phyloP scores from a whole-genome alignment of 805 yeast genomes.

The Barnettozyma pratensis region DNA sequence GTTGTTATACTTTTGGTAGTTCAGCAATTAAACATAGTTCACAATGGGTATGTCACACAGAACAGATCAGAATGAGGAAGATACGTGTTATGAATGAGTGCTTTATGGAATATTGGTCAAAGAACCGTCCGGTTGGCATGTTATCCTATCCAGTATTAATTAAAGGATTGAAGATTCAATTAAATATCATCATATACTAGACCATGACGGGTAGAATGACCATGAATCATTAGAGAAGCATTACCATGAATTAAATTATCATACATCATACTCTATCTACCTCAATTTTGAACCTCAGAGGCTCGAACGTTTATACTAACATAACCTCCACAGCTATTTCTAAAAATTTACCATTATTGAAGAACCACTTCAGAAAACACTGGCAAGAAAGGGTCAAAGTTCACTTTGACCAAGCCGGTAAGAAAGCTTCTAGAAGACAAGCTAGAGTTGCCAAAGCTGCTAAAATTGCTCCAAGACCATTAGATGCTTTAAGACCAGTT shows the following conservation, averaged over 20 bases:
- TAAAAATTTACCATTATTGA: constrained; percentile 97
- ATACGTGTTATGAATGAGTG: background rate
- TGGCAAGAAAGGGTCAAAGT: constrained; percentile 99
- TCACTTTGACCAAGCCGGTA: constrained; percentile 99
- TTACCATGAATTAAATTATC: too few relatives aligned
- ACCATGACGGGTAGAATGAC: too few relatives aligned
- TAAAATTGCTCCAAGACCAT: constrained; percentile 94
- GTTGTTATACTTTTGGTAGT: constrained; percentile 1
- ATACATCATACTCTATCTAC: too few relatives aligned
- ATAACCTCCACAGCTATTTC: constrained; percentile 69
- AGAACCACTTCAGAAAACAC: constrained; percentile 99
- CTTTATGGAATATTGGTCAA: too few relatives aligned
- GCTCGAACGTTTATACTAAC: constrained; percentile 23
- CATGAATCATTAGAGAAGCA: too few relatives aligned
- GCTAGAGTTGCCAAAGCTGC: constrained; percentile 95
- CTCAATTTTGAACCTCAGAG: background rate
- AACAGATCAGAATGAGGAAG: background rate
- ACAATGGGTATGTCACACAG: constrained; percentile 38
- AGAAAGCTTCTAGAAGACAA: constrained; percentile 94
- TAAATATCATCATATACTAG: too few relatives aligned
- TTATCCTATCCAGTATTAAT: too few relatives aligned
- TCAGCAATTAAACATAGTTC: constrained; percentile 20
- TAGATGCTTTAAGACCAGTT: constrained; percentile 93
- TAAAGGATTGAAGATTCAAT: too few relatives aligned
- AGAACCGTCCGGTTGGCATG: too few relatives aligned